A percentile compares a stretch with the other conserved stretches of the same genome.
phyloP scores from a whole-genome alignment of 305 asterid genomes.

The Fraxinus angustifolia region DNA sequence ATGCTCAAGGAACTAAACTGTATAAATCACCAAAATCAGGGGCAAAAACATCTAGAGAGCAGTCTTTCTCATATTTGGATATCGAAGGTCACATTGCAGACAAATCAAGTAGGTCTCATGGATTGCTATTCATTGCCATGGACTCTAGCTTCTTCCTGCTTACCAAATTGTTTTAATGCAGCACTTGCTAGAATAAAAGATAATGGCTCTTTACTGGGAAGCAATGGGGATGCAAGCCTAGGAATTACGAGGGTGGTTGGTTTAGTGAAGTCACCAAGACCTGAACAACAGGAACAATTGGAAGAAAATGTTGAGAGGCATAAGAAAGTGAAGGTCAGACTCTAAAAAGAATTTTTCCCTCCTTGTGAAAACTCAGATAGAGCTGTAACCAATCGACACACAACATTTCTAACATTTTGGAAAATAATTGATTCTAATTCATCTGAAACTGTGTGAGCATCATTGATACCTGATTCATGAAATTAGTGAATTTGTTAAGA shows the following conservation, averaged over 20 bases:
- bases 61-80: constrained; percentile 36
- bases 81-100: constrained; percentile 29
- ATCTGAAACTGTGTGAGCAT: not conserved
- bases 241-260: constrained; percentile 51
- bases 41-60: constrained; percentile 43
- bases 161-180: constrained; percentile 37
- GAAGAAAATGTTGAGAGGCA: constrained; percentile 35
- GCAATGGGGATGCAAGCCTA: constrained; percentile 35
- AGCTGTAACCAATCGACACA: not conserved
- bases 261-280: constrained; percentile 44
- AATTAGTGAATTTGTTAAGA: constrained; percentile 8
- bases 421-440: not conserved
- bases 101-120: constrained; percentile 46
- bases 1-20: constrained; percentile 38
- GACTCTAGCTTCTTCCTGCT: constrained; percentile 20
- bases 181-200: constrained; percentile 46
- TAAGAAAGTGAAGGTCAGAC: constrained; percentile 59
- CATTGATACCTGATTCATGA: constrained; percentile 18
- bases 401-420: not conserved
- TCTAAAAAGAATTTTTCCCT: not conserved
- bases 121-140: not conserved
- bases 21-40: constrained; percentile 43
- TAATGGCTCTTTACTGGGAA: constrained; percentile 40
- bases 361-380: not conserved
- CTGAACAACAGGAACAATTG: constrained; percentile 36